Percentiles rank a stretch among this genome's conserved stretches.
Evolutionary conservation across 306 rosid genomes (phyloP).

Genomic region (Dicorynia guianensis): DNA sequence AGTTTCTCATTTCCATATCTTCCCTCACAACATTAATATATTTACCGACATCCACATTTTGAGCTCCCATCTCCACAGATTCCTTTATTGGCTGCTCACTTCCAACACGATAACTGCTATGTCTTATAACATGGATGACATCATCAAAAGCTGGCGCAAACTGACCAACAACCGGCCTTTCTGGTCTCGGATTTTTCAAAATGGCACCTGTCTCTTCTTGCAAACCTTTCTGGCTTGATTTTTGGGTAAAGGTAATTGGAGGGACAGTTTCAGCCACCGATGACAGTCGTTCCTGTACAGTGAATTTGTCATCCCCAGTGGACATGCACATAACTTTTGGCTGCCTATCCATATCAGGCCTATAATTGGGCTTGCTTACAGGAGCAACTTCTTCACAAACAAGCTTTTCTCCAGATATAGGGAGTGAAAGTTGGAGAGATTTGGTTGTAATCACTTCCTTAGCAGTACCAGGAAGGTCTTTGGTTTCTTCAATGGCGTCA

Average conservation of each 20-base stretch:
- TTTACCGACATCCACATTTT: constrained; percentile 84
- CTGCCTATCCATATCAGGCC: constrained; percentile 44
- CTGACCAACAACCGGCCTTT: constrained; percentile 64
- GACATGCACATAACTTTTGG: constrained; percentile 46
- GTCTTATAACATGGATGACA: constrained; percentile 93
- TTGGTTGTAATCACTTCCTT: constrained; percentile 40
- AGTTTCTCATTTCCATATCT: constrained; percentile 69
- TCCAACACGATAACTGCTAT: constrained; percentile 94
- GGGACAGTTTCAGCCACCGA: constrained; percentile 57
- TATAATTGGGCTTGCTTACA: constrained; percentile 45
- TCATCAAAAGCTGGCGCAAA: constrained; percentile 93
- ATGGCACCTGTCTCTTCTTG: constrained; percentile 60
- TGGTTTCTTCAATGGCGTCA: constrained; percentile 43
- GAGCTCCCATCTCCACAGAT: constrained; percentile 87
- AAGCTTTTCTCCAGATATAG: constrained; percentile 55
- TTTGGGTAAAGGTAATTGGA: constrained; percentile 41
- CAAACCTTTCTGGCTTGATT: constrained; percentile 57
- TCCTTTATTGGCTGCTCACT: constrained; percentile 83
- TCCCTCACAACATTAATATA: constrained; percentile 76
- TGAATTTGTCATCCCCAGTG: constrained; percentile 80
- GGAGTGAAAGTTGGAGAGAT: constrained; percentile 45
- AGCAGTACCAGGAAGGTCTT: constrained; percentile 54
- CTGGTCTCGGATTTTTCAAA: constrained; percentile 54
- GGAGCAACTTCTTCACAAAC: constrained; percentile 48
- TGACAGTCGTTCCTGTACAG: constrained; percentile 75